These are phyloP conservation scores for Gremmenia infestans DNA, from an alignment of 2,329 filamentous ascomycete genomes.

Conservation along the genomic window DNA sequence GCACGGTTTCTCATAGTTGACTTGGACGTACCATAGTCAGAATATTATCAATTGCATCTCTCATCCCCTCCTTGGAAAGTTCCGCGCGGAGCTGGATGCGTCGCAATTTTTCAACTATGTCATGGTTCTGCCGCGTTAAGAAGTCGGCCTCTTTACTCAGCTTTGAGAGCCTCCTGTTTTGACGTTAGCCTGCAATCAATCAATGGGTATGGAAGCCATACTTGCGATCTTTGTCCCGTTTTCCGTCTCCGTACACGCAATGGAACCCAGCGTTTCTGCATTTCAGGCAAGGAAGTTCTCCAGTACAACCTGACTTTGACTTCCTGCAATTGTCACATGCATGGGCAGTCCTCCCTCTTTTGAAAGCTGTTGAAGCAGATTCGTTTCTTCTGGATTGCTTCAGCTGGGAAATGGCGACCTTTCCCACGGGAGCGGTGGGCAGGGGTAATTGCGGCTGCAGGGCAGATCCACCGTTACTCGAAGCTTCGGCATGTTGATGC, in stretches of 20 bases:
- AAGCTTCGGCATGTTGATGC: neutral
- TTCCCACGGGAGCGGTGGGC: slow-evolving; percentile 12
- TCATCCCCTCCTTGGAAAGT: slow-evolving; percentile 17
- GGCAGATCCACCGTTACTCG: neutral
- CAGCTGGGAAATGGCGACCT: slow-evolving; percentile 23
- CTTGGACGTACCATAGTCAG: slow-evolving; percentile 19
- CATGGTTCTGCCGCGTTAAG: slow-evolving; percentile 14
- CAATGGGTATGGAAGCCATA: slow-evolving; percentile 2
- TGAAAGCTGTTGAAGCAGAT: slow-evolving; percentile 4
- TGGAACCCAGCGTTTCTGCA: slow-evolving; percentile 23
- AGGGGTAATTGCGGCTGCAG: neutral
- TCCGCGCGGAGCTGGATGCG: slow-evolving; percentile 16
- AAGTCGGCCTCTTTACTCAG: slow-evolving; percentile 16
- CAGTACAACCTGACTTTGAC: slow-evolving; percentile 35
- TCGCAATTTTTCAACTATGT: slow-evolving; percentile 18
- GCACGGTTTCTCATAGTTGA: neutral
- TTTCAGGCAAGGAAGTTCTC: slow-evolving; percentile 29
- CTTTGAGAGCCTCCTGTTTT: slow-evolving; percentile 15
- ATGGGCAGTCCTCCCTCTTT: slow-evolving; percentile 24
- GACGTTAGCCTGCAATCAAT: slow-evolving; percentile 2
- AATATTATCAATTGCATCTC: slow-evolving; percentile 17
- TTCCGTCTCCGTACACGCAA: slow-evolving; percentile 28
- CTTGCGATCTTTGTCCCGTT: slow-evolving; percentile 27
- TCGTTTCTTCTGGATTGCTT: slow-evolving; percentile 6
- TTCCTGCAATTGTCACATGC: slow-evolving; percentile 34